Conservation (phyloP, 2,329 filamentous ascomycete species). For the Venturia nashicola region DNA sequence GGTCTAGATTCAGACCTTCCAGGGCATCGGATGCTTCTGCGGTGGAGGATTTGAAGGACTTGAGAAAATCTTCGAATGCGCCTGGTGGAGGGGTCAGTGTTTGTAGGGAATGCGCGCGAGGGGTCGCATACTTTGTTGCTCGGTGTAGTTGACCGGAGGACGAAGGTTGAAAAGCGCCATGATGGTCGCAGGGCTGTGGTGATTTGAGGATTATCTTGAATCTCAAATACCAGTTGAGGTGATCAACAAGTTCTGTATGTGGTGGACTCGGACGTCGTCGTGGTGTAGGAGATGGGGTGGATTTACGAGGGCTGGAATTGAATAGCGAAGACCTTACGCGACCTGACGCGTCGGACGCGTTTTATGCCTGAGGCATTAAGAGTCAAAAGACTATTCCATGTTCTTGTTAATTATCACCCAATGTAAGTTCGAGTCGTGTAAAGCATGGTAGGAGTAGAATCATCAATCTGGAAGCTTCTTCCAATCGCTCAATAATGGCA, state of each 20-base stretch:
- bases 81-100: conserved; percentile 37
- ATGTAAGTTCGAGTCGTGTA: neutral
- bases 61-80: conserved; percentile 79
- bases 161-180: conserved; percentile 83
- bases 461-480: neutral
- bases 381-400: no score
- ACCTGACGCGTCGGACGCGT: neutral
- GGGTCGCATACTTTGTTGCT: conserved; percentile 56
- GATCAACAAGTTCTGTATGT: neutral
- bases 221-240: neutral
- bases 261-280: neutral
- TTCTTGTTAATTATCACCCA: neutral
- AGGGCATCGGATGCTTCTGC: conserved; percentile 66
- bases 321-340: neutral
- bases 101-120: conserved; percentile 12
- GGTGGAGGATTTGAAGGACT: conserved; percentile 74
- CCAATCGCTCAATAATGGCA: neutral
- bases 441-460: no score
- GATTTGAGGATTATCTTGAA: neutral
- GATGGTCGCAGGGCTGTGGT: conserved; percentile 15
- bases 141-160: conserved; percentile 72
- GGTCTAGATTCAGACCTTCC: conserved; percentile 73
- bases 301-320: neutral
- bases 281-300: neutral
- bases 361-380: no score